These are phyloP conservation scores for Dothideomycetidae sp. DNA, from an alignment of 2,329 filamentous ascomycete genomes.

Conservation along the genomic window DNA sequence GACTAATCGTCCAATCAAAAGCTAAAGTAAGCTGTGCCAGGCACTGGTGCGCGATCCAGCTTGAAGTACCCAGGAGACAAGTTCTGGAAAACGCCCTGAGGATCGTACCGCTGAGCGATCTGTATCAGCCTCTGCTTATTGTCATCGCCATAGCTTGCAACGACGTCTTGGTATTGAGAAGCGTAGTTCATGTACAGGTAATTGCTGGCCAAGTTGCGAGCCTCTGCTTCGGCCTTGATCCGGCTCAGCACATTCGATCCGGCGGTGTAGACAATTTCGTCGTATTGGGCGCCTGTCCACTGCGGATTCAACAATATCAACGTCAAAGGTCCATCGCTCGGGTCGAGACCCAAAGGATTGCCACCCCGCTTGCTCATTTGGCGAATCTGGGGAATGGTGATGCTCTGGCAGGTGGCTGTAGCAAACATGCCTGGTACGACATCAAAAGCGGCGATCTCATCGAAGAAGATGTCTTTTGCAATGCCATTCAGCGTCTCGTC, in stretches of 20 bases:
- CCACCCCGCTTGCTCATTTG: slow-evolving; percentile 5
- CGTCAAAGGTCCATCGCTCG: slow-evolving; percentile 1
- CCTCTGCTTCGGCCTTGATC: slow-evolving; percentile 2
- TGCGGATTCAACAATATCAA: slow-evolving; percentile 4
- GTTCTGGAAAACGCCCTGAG: slow-evolving; percentile 14
- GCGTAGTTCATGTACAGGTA: slow-evolving; percentile 16
- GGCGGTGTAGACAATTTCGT: slow-evolving; percentile 12
- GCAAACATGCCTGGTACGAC: neutral
- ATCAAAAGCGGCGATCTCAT: neutral
- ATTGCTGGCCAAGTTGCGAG: slow-evolving; percentile 4
- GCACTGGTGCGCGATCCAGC: slow-evolving; percentile 5
- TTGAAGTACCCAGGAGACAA: slow-evolving; percentile 16
- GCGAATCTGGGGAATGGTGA: neutral
- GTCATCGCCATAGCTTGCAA: slow-evolving; percentile 14
- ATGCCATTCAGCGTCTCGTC: slow-evolving; percentile 1
- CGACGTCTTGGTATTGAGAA: slow-evolving; percentile 13
- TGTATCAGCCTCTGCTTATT: slow-evolving; percentile 13
- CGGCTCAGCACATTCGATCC: slow-evolving; percentile 9
- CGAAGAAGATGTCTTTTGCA: slow-evolving; percentile 5
- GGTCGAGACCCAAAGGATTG: slow-evolving; percentile 3
- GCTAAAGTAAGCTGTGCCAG: too few species aligned
- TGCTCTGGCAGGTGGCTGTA: neutral
- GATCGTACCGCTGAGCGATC: slow-evolving; percentile 13
- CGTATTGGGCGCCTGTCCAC: slow-evolving; percentile 14
- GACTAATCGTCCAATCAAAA: too few species aligned